These are phyloP conservation scores for Pseudoperonospora humuli DNA, from an alignment of 352 stramenopile genomes.

Conservation along the genomic window DNA sequence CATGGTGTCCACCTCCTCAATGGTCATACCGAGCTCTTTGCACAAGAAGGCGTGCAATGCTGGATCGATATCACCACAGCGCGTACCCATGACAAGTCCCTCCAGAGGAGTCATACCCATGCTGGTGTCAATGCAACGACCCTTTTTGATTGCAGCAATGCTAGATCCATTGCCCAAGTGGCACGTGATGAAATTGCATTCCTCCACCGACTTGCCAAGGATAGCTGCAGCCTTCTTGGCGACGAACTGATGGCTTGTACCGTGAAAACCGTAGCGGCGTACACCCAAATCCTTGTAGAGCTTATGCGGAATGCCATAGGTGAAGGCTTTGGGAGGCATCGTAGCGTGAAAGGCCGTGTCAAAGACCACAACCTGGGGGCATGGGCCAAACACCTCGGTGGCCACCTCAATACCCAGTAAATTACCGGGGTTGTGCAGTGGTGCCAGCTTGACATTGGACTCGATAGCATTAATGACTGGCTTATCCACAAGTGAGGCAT, in stretches of 20 bases:
- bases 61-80: conserved; percentile 80
- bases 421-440: conserved; percentile 85
- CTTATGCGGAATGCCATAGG: conserved; percentile 73
- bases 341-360: conserved; percentile 88
- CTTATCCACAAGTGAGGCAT: conserved; percentile 47
- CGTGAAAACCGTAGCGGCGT: conserved; percentile 88
- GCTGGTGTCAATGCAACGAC: conserved; percentile 80
- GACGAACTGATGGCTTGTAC: conserved; percentile 85
- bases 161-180: conserved; percentile 86
- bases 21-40: conserved; percentile 58
- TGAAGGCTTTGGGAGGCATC: conserved; percentile 73
- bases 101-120: conserved; percentile 88
- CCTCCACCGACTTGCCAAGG: conserved; percentile 44
- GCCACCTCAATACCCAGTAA: conserved; percentile 80
- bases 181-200: conserved; percentile 77
- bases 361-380: conserved; percentile 83
- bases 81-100: conserved; percentile 86
- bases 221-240: conserved; percentile 53
- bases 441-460: conserved; percentile 56
- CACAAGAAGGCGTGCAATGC: conserved; percentile 72
- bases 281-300: conserved; percentile 79
- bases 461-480: conserved; percentile 48
- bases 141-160: conserved; percentile 69
- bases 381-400: conserved; percentile 58
- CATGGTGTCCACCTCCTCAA: conserved; percentile 73